These are phyloP conservation scores for Kalaharituber pfeilii DNA, from an alignment of 2,329 filamentous ascomycete species.

Conservation along the genomic window DNA sequence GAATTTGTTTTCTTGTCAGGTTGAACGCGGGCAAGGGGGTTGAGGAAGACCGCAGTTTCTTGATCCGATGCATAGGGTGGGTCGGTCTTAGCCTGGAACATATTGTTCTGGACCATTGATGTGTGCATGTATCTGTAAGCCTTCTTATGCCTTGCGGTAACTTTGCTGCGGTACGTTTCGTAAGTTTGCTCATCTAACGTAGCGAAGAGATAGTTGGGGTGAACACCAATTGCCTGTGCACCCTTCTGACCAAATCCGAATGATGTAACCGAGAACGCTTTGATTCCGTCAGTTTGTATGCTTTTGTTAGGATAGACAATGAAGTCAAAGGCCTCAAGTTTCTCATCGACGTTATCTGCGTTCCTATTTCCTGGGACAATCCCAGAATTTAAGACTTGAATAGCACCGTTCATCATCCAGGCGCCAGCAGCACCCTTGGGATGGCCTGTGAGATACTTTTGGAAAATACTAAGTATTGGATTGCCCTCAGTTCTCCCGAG, in stretches of 20 bases:
- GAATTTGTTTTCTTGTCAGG: slow-evolving; percentile 73
- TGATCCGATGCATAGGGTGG: slow-evolving; percentile 79
- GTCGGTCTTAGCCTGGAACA: slow-evolving; percentile 90
- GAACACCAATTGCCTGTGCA: slow-evolving; percentile 88
- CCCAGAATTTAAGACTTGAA: slow-evolving; percentile 87
- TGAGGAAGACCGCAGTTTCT: slow-evolving; percentile 75
- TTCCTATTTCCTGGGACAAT: slow-evolving; percentile 95
- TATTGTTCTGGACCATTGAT: slow-evolving; percentile 88
- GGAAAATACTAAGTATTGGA: slow-evolving; percentile 89
- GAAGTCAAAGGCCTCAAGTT: slow-evolving; percentile 96
- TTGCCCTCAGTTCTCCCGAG: slow-evolving; percentile 94
- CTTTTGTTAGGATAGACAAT: slow-evolving; percentile 90
- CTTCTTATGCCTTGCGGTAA: slow-evolving; percentile 90
- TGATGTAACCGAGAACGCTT: slow-evolving; percentile 96
- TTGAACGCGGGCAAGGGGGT: slow-evolving; percentile 74
- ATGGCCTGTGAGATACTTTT: slow-evolving; percentile 97
- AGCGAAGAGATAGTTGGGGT: slow-evolving; percentile 89
- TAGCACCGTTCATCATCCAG: slow-evolving; percentile 98
- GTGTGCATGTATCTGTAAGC: slow-evolving; percentile 98
- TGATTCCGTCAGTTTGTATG: slow-evolving; percentile 94
- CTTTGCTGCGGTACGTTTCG: slow-evolving; percentile 66
- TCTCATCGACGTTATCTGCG: slow-evolving; percentile 87
- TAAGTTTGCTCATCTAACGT: slow-evolving; percentile 79
- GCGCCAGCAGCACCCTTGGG: slow-evolving; percentile 98
- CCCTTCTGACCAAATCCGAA: slow-evolving; percentile 99